Evolutionary conservation across 345 rosid genomes (phyloP).

Genomic region (Odontarrhena argentea): DNA sequence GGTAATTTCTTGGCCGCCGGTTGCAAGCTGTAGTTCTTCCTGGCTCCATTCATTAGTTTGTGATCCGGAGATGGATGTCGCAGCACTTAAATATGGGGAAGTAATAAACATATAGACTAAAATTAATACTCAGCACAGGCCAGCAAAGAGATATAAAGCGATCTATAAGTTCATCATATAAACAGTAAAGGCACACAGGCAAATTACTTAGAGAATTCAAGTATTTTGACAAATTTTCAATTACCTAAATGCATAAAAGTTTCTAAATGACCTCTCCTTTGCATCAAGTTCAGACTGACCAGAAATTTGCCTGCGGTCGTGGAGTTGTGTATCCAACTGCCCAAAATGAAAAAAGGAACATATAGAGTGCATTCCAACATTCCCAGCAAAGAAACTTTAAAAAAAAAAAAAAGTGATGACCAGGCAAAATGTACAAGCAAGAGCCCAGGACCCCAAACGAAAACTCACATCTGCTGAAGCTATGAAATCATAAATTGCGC

Average conservation of each 20-base stretch:
- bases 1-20: constrained; percentile 56
- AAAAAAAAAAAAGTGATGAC: background rate
- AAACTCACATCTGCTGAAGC: constrained; percentile 77
- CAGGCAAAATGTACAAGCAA: constrained; percentile 6
- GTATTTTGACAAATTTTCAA: background rate
- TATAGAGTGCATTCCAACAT: constrained; percentile 12
- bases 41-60: constrained; percentile 56
- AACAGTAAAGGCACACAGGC: background rate
- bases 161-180: constrained; percentile 5
- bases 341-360: constrained; percentile 34
- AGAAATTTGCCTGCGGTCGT: constrained; percentile 69
- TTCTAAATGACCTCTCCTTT: constrained; percentile 38
- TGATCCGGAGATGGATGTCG: constrained; percentile 42
- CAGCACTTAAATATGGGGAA: constrained; percentile 34
- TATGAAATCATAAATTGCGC: constrained; percentile 82
- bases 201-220: constrained; percentile 11
- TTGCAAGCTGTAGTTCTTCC: constrained; percentile 72
- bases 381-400: background rate
- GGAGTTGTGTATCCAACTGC: constrained; percentile 68
- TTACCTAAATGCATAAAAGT: constrained; percentile 46
- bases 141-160: background rate
- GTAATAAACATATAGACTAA: constrained; percentile 15
- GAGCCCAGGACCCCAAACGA: constrained; percentile 29
- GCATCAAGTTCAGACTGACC: constrained; percentile 56
- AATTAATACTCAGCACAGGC: background rate